Evolutionary conservation across 306 rosid species (phyloP).

Genomic region (Purshia tridentata): DNA sequence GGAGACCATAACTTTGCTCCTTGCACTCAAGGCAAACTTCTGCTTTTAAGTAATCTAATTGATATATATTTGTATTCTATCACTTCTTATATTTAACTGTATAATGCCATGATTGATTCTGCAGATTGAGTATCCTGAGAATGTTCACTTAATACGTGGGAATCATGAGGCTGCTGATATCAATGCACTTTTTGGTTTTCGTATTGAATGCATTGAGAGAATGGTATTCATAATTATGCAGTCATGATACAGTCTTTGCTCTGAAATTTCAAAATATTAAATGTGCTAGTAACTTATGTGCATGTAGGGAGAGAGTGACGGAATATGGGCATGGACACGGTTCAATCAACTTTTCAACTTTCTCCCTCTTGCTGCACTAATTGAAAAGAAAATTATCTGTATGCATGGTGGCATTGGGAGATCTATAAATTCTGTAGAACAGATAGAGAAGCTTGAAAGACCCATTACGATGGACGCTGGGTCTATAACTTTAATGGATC

Average conservation of each 20-base stretch:
- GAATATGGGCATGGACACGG: constrained; percentile 99
- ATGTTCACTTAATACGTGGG: constrained; percentile 97
- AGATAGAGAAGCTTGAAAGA: constrained; percentile 96
- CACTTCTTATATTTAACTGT: constrained; percentile 27
- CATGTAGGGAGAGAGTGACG: constrained; percentile 93
- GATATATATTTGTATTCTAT: constrained; percentile 21
- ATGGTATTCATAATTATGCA: constrained; percentile 58
- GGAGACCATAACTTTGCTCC: constrained; percentile 95
- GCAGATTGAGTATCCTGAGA: constrained; percentile 97
- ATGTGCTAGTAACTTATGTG: constrained; percentile 34
- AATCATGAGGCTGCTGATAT: constrained; percentile 99
- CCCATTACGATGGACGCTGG: constrained; percentile 99
- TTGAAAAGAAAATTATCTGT: constrained; percentile 97
- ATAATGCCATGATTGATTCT: constrained; percentile 33
- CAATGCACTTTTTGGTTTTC: constrained; percentile 98
- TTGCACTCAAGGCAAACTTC: constrained; percentile 88
- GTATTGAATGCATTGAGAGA: constrained; percentile 98
- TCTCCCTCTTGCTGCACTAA: constrained; percentile 95
- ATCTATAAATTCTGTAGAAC: constrained; percentile 88
- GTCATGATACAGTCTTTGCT: constrained; percentile 25
- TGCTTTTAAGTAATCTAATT: constrained; percentile 17
- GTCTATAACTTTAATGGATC: constrained; percentile 93
- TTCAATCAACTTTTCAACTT: constrained; percentile 97
- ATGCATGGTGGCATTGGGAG: constrained; percentile 99
- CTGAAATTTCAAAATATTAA: constrained; percentile 15